These are phyloP conservation scores for Euphorbia celastroides DNA, from an alignment of 441 rosid genomes.

Conservation along the genomic window DNA sequence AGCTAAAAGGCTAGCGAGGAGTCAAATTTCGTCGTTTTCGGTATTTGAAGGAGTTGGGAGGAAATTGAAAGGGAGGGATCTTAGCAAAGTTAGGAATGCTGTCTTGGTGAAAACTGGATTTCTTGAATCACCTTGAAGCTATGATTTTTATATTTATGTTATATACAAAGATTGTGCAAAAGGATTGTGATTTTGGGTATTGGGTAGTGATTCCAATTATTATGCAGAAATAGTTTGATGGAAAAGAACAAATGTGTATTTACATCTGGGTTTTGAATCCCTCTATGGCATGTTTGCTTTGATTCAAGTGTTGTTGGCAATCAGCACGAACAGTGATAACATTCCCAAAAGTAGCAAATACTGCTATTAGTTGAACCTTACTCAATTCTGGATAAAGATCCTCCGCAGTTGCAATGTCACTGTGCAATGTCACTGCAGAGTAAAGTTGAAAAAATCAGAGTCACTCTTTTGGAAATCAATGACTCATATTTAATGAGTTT, in stretches of 20 bases:
- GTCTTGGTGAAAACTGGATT: constrained; percentile 78
- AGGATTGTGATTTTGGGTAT: background rate
- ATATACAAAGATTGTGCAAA: too few relatives aligned
- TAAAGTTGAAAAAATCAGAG: too few relatives aligned
- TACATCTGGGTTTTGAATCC: background rate
- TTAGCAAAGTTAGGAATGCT: constrained; percentile 68
- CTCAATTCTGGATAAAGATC: too few relatives aligned
- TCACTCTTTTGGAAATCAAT: too few relatives aligned
- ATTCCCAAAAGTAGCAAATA: background rate
- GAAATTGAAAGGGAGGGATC: constrained; percentile 82
- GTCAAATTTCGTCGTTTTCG: constrained; percentile 58
- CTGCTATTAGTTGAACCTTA: too few relatives aligned
- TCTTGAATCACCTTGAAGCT: constrained; percentile 44
- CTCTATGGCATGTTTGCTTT: background rate
- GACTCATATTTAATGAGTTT: too few relatives aligned
- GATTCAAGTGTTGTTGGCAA: background rate
- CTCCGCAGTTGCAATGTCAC: too few relatives aligned
- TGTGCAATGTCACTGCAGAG: too few relatives aligned
- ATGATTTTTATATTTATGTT: too few relatives aligned
- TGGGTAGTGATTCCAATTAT: constrained; percentile 2
- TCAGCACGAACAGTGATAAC: background rate
- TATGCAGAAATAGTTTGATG: constrained; percentile 6
- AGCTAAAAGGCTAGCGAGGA: constrained; percentile 49
- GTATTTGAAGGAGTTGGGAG: constrained; percentile 88
- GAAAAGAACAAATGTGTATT: background rate